phyloP scores from a whole-genome alignment of 352 stramenopile species.

The Globisporangium cylindrosporum region DNA sequence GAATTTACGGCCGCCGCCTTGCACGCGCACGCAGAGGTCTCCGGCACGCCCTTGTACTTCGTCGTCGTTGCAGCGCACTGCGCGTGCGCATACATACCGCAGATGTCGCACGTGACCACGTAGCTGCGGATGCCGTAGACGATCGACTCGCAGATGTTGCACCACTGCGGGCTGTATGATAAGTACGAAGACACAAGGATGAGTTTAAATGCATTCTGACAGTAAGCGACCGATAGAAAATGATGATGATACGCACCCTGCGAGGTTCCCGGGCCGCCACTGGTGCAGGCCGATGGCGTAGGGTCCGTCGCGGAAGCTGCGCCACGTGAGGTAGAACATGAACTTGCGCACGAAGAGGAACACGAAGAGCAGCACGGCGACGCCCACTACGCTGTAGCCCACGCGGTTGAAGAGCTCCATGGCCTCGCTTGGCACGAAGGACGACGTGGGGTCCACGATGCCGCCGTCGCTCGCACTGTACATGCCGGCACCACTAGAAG shows the following conservation, averaged over 20 bases:
- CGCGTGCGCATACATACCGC: constrained; percentile 78
- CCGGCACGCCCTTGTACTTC: constrained; percentile 33
- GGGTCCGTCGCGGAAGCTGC: constrained; percentile 70
- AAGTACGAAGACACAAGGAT: no score
- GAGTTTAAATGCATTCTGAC: no score
- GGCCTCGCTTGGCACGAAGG: constrained; percentile 47
- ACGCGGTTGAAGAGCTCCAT: constrained; percentile 59
- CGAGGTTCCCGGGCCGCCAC: constrained; percentile 72
- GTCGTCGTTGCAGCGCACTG: constrained; percentile 62
- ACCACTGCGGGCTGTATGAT: constrained; percentile 58
- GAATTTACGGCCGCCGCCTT: constrained; percentile 14
- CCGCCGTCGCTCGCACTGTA: constrained; percentile 10
- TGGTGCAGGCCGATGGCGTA: constrained; percentile 74
- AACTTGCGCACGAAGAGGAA: constrained; percentile 69
- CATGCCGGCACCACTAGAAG: not conserved
- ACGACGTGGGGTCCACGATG: constrained; percentile 45
- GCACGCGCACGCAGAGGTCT: constrained; percentile 14
- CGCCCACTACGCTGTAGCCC: constrained; percentile 49
- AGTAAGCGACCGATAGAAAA: no score
- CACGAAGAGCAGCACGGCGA: constrained; percentile 37
- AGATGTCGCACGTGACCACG: constrained; percentile 83
- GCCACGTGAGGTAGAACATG: constrained; percentile 81
- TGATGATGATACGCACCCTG: constrained; percentile 33
- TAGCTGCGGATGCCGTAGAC: constrained; percentile 86
- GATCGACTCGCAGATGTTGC: constrained; percentile 75